These are phyloP conservation scores for Trichaptum fuscoviolaceum DNA, from an alignment of 768 basidiomycete species.

Conservation along the genomic window DNA sequence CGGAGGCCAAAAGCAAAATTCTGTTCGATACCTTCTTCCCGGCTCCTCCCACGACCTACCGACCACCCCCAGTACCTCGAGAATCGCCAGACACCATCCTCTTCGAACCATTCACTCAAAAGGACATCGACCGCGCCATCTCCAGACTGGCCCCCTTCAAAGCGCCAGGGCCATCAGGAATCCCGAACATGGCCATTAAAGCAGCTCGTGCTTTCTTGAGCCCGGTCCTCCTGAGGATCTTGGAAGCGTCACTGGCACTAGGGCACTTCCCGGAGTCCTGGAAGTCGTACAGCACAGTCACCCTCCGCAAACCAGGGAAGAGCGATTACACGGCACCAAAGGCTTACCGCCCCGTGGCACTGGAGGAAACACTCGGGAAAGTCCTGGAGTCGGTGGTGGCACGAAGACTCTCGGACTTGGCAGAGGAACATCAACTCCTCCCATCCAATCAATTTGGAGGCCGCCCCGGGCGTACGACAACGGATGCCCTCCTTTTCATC, in stretches of 20 bases:
- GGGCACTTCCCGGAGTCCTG: slow-evolving; percentile 24
- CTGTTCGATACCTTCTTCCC: slow-evolving; percentile 4
- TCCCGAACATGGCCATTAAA: slow-evolving; percentile 30
- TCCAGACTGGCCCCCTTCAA: neutral
- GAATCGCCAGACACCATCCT: neutral
- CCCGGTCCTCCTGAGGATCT: slow-evolving; percentile 24
- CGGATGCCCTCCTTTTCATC: too few species aligned
- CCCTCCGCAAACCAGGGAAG: too few species aligned
- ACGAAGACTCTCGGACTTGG: too few species aligned
- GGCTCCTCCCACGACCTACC: neutral
- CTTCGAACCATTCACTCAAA: neutral
- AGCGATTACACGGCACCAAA: too few species aligned
- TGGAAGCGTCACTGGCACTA: slow-evolving; percentile 23
- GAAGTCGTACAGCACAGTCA: too few species aligned
- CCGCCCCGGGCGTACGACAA: too few species aligned
- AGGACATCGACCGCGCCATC: neutral
- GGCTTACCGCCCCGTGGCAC: too few species aligned
- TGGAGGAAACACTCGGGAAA: too few species aligned
- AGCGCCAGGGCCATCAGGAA: too few species aligned
- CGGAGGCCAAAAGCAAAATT: neutral
- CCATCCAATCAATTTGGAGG: too few species aligned
- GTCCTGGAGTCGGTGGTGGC: too few species aligned
- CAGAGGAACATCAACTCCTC: too few species aligned
- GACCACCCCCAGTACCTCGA: neutral
- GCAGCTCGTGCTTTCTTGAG: slow-evolving; percentile 20